Evolutionary conservation across 192 early-diverging fungal genomes (phyloP).

Genomic region (Oehlia diaphana): DNA sequence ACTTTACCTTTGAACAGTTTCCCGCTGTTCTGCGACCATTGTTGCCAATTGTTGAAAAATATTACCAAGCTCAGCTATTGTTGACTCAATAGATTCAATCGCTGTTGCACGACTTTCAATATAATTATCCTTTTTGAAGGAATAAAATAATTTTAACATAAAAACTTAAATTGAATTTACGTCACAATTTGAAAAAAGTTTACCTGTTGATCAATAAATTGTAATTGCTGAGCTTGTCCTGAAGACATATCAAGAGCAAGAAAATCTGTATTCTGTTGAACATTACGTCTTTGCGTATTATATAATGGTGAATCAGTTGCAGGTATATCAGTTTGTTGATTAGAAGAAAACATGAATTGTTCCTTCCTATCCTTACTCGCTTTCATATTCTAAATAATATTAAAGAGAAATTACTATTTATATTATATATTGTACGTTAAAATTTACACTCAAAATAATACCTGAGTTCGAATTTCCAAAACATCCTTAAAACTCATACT

Average conservation of each 20-base stretch:
- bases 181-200: not conserved
- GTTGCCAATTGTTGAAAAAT: constrained; percentile 87
- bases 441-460: constrained; percentile 10
- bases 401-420: not conserved
- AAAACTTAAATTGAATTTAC: not conserved
- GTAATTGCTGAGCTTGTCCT: constrained; percentile 26
- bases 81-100: constrained; percentile 95
- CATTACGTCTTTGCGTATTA: constrained; percentile 48
- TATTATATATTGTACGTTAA: not conserved
- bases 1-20: constrained; percentile 77
- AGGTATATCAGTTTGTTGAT: constrained; percentile 41
- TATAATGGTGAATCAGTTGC: constrained; percentile 59
- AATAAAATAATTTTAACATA: not conserved
- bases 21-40: constrained; percentile 85
- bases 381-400: constrained; percentile 73
- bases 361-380: constrained; percentile 86
- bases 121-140: constrained; percentile 66
- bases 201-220: constrained; percentile 27
- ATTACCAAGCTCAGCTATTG: constrained; percentile 93
- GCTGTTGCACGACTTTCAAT: constrained; percentile 88
- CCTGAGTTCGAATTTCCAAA: constrained; percentile 89
- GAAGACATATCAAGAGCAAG: constrained; percentile 31
- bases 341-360: constrained; percentile 75
- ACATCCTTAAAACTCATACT: constrained; percentile 92
- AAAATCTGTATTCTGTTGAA: constrained; percentile 31